A percentile compares a stretch with the other conserved stretches of the same genome.
These are phyloP conservation scores for Angophora floribunda DNA, from an alignment of 345 rosid species.

Conservation along the genomic window DNA sequence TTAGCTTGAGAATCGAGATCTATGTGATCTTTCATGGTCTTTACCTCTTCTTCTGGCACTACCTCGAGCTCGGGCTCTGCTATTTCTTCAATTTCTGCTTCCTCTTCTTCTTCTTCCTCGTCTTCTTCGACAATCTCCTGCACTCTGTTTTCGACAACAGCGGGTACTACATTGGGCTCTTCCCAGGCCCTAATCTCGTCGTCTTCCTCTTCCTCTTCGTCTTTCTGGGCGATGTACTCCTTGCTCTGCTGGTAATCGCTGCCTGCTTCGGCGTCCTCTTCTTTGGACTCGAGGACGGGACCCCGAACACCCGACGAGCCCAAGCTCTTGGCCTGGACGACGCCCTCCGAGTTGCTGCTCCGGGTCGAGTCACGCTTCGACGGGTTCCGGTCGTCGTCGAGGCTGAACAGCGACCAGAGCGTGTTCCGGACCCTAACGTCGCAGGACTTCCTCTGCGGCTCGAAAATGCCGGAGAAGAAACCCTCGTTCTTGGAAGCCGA, in stretches of 20 bases:
- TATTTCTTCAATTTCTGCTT: neutral
- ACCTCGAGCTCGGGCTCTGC: constrained; percentile 7
- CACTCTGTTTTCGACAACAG: constrained; percentile 5
- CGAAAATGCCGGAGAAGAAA: constrained; percentile 64
- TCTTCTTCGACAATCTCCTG: constrained; percentile 55
- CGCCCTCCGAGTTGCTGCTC: constrained; percentile 16
- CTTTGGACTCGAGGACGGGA: constrained; percentile 51
- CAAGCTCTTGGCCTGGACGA: constrained; percentile 25
- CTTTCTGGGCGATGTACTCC: neutral
- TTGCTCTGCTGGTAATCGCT: neutral
- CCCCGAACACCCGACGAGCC: constrained; percentile 12
- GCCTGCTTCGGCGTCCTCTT: constrained; percentile 15
- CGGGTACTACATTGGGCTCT: constrained; percentile 30
- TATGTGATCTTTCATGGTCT: constrained; percentile 86
- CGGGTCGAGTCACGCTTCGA: neutral
- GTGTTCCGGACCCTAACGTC: constrained; percentile 89
- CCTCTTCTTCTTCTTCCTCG: neutral
- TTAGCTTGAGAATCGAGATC: constrained; percentile 79
- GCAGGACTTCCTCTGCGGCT: constrained; percentile 96
- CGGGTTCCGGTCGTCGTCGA: constrained; percentile 49
- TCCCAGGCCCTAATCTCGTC: constrained; percentile 24
- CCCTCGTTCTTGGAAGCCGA: constrained; percentile 93
- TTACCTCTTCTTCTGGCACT: constrained; percentile 35
- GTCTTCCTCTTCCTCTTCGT: constrained; percentile 5
- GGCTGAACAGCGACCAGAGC: constrained; percentile 65